Evolutionary conservation across 441 rosid species (phyloP), one percentile per base, ranked within the genome.

Genomic region (Kokia cookei): DNA sequence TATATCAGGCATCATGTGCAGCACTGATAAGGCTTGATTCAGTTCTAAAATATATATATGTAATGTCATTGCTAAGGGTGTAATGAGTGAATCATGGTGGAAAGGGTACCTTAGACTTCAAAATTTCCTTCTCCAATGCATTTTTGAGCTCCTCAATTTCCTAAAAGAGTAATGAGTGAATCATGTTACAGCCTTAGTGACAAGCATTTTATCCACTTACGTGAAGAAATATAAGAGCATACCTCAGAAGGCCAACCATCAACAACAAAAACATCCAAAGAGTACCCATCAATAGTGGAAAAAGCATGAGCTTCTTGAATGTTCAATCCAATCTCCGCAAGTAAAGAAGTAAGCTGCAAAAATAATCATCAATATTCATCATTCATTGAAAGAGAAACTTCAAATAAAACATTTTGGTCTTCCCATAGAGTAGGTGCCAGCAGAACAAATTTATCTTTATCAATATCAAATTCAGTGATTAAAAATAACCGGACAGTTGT

Each of bases 231-330:
- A 32, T 32, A 68, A 61, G 61, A 60, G 29, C 60, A 37, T 87
- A 92, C 99, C 97, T 90, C 97, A 75, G 83, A 85, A 5, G 85
- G 86, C 99, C 97, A 96, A 74, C 99, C 99, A 77, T 89, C 93
- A 87, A 96, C 99, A 58, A 96, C 97, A 75, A 96, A 96, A 74
- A 93, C 97, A 78, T 92, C 97, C 35, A 93, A 82, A 69, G 98
- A 93, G 85, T 79, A 96, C 73, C 98, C 98, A 86, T 93, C 97
- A 6, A 61, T 86, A 0, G 96, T 93, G 50, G 97, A 92, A 82
- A 93, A 93, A 26, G 95, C 98, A 81, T 93, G 99, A 74, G 99
- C 98, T 79, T 96, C 99, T 85, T 91, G 90, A 78, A 96, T 96
- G 80, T 89, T 89, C 81, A 96, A 80, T 50, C 95, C 97, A 85